Percentiles rank a stretch among this genome's conserved stretches.
phyloP scores from a whole-genome alignment of 306 rosid genomes.

The Gynostemma pentaphyllum region DNA sequence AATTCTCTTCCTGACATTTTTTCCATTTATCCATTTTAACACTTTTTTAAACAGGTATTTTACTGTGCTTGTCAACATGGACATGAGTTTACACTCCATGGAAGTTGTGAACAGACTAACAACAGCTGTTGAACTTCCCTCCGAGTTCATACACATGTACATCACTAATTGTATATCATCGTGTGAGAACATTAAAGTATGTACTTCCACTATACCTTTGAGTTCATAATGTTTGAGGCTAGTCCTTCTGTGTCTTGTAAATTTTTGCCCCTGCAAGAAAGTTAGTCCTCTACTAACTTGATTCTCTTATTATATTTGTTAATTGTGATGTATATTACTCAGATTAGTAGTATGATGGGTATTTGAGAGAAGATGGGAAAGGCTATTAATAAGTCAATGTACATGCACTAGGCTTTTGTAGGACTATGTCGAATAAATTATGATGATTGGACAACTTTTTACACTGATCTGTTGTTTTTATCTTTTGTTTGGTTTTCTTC shows the following conservation, averaged over 20 bases:
- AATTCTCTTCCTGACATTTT: neutral
- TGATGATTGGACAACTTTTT: too few species aligned
- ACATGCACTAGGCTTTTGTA: too few species aligned
- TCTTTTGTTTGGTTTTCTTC: too few species aligned
- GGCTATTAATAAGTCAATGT: too few species aligned
- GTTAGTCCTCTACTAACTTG: neutral
- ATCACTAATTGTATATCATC: conserved; percentile 95
- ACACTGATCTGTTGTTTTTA: too few species aligned
- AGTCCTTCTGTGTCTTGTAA: neutral
- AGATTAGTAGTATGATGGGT: too few species aligned
- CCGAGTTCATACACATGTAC: conserved; percentile 92
- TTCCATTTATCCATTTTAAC: conserved; percentile 13
- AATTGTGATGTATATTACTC: neutral
- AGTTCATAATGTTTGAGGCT: neutral
- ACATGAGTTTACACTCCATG: conserved; percentile 99
- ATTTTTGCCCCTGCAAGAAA: neutral
- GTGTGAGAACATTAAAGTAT: conserved; percentile 92
- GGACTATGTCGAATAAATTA: too few species aligned
- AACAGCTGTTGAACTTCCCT: conserved; percentile 88
- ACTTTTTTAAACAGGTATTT: conserved; percentile 62
- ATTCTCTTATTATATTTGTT: neutral
- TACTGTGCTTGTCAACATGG: conserved; percentile 95
- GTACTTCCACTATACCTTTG: conserved; percentile 4
- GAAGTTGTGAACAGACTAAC: conserved; percentile 99
- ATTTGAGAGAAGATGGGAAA: too few species aligned